Percentiles rank a stretch among this genome's conserved stretches.
Conservation (phyloP, 1,139 yeast genomes). For the Pichia sp. region DNA sequence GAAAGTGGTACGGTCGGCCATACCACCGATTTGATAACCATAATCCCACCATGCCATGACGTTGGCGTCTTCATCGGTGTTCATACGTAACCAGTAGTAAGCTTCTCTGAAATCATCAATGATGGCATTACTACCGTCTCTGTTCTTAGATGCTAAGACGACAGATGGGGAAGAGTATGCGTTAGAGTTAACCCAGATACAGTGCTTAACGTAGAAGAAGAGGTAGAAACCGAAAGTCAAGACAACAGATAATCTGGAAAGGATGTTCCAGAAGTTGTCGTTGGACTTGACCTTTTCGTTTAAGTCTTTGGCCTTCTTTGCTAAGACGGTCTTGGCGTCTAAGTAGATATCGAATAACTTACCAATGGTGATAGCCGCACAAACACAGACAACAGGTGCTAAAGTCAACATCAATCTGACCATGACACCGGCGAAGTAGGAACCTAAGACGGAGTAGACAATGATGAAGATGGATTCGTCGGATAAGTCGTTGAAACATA, state of each 20-base stretch:
- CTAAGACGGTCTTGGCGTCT: constrained; percentile 54
- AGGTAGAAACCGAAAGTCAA: constrained; percentile 75
- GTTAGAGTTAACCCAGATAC: constrained; percentile 96
- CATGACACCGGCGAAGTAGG: constrained; percentile 99
- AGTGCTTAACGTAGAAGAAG: constrained; percentile 83
- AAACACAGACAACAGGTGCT: constrained; percentile 94
- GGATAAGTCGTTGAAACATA: constrained; percentile 83
- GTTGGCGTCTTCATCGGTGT: constrained; percentile 93
- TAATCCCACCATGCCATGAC: constrained; percentile 99
- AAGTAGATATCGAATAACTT: constrained; percentile 81
- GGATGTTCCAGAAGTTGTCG: constrained; percentile 35
- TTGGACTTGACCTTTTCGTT: constrained; percentile 10
- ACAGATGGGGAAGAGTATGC: constrained; percentile 99
- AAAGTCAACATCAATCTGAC: constrained; percentile 95
- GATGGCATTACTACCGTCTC: constrained; percentile 82
- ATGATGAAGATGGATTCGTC: constrained; percentile 94
- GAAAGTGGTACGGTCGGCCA: constrained; percentile 98
- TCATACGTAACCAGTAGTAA: constrained; percentile 98
- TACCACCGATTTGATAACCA: constrained; percentile 99
- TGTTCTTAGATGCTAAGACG: constrained; percentile 78
- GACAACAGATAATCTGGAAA: constrained; percentile 63
- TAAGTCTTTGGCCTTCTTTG: constrained; percentile 1
- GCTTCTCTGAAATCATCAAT: constrained; percentile 99
- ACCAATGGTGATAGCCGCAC: constrained; percentile 85
- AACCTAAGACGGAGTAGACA: constrained; percentile 86